phyloP scores from a whole-genome alignment of 1,139 yeast genomes.

The Groenewaldozyma sp. region DNA sequence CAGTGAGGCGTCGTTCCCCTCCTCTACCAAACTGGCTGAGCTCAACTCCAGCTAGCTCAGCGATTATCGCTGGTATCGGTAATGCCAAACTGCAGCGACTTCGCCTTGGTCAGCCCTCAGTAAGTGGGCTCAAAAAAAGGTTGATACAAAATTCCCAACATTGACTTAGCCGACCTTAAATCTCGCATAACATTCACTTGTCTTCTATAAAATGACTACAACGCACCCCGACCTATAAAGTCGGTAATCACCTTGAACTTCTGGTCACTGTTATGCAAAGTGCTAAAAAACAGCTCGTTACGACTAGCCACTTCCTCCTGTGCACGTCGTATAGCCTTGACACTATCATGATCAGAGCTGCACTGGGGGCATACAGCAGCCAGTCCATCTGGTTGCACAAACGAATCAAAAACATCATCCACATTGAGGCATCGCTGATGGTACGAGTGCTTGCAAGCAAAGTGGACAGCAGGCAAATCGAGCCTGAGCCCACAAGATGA shows the following conservation, averaged over 20 bases:
- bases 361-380: slow-evolving; percentile 57
- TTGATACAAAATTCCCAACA: too few species aligned
- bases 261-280: slow-evolving; percentile 51
- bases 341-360: slow-evolving; percentile 55
- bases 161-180: too few species aligned
- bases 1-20: too few species aligned
- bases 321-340: slow-evolving; percentile 47
- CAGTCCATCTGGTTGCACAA: slow-evolving; percentile 1
- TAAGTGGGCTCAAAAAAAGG: too few species aligned
- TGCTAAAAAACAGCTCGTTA: slow-evolving; percentile 50
- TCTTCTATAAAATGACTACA: too few species aligned
- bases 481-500: slow-evolving; percentile 58
- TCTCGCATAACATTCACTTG: too few species aligned
- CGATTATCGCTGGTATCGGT: too few species aligned
- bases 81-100: too few species aligned
- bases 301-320: slow-evolving; percentile 58
- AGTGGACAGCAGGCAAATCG: slow-evolving; percentile 76
- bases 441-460: slow-evolving; percentile 78
- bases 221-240: slow-evolving; percentile 79
- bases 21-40: too few species aligned
- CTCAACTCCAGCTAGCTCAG: too few species aligned
- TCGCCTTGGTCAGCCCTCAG: too few species aligned
- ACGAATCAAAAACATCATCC: slow-evolving; percentile 13
- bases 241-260: slow-evolving; percentile 70
- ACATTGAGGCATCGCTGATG: slow-evolving; percentile 68